These are phyloP conservation scores for Cryptosporidium bovis DNA, from an alignment of 169 alveolate genomes.

Conservation along the genomic window DNA sequence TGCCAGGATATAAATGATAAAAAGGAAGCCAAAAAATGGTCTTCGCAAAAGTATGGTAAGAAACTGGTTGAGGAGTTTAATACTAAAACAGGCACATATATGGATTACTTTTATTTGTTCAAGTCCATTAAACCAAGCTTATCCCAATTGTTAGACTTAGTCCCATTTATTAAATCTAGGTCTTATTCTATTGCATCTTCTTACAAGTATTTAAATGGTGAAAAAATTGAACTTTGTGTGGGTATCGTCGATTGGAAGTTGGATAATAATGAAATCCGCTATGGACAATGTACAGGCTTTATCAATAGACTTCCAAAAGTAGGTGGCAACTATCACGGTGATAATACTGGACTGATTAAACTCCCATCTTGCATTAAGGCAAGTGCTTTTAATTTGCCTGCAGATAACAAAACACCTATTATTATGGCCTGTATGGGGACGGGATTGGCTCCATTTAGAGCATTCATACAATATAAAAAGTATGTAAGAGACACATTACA, in stretches of 20 bases:
- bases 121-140: conserved; percentile 67
- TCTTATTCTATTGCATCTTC: conserved; percentile 77
- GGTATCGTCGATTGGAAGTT: conserved; percentile 72
- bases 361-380: conserved; percentile 49
- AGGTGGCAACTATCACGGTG: neutral
- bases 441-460: conserved; percentile 83
- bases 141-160: conserved; percentile 66
- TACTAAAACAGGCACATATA: conserved; percentile 61
- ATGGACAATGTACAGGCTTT: conserved; percentile 73
- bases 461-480: conserved; percentile 79
- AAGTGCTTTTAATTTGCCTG: conserved; percentile 80
- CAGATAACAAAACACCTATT: conserved; percentile 75
- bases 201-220: conserved; percentile 37
- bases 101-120: conserved; percentile 72
- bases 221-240: conserved; percentile 43
- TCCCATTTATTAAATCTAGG: conserved; percentile 76
- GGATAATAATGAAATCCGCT: conserved; percentile 4
- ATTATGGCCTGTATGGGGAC: conserved; percentile 83
- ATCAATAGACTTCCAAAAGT: conserved; percentile 43
- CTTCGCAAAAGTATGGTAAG: conserved; percentile 58
- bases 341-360: conserved; percentile 12
- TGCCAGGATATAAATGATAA: conserved; percentile 65
- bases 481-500: conserved; percentile 55
- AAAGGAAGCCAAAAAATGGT: conserved; percentile 54
- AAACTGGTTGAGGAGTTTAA: conserved; percentile 35